phyloP scores from a whole-genome alignment of 805 yeast species.

The Saccharomycopsis capsularis region DNA sequence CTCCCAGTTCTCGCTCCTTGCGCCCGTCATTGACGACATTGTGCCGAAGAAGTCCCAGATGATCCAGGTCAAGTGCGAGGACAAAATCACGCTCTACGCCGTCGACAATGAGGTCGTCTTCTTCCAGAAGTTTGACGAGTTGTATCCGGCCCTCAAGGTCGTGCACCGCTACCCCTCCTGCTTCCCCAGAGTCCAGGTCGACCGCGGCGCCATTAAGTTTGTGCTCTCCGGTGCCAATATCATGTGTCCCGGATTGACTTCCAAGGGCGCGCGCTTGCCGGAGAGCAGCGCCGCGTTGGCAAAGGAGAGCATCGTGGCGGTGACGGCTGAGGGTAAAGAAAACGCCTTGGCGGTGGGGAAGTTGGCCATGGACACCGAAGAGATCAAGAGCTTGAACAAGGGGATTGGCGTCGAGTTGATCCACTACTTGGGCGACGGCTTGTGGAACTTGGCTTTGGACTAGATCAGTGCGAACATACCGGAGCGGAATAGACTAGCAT shows the following conservation, averaged over 20 bases:
- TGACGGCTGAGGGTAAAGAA: slow-evolving; percentile 91
- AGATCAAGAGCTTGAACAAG: slow-evolving; percentile 73
- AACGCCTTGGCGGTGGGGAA: slow-evolving; percentile 88
- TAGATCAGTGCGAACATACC: too few species aligned
- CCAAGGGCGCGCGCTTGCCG: slow-evolving; percentile 78
- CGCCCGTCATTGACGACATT: slow-evolving; percentile 68
- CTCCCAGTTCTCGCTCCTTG: slow-evolving; percentile 66
- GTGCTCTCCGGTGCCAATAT: slow-evolving; percentile 94
- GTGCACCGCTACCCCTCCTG: slow-evolving; percentile 78
- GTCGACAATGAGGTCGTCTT: slow-evolving; percentile 68
- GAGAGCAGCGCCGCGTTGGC: slow-evolving; percentile 54
- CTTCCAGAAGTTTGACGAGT: slow-evolving; percentile 64
- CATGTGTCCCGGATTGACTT: slow-evolving; percentile 93
- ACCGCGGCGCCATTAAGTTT: slow-evolving; percentile 93
- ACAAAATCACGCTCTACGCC: slow-evolving; percentile 71
- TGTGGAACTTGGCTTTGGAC: slow-evolving; percentile 50
- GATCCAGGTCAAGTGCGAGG: slow-evolving; percentile 79
- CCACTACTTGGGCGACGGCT: slow-evolving; percentile 83
- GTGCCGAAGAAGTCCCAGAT: slow-evolving; percentile 87
- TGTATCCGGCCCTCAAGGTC: slow-evolving; percentile 60
- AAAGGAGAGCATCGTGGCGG: slow-evolving; percentile 64
- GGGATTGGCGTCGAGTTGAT: slow-evolving; percentile 84
- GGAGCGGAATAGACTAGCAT: not conserved
- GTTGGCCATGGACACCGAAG: slow-evolving; percentile 80
- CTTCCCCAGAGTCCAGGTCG: slow-evolving; percentile 85